Base-by-base conservation (phyloP, 768 basidiomycete species). In the Xerocomus brunneocitrinus region DNA sequence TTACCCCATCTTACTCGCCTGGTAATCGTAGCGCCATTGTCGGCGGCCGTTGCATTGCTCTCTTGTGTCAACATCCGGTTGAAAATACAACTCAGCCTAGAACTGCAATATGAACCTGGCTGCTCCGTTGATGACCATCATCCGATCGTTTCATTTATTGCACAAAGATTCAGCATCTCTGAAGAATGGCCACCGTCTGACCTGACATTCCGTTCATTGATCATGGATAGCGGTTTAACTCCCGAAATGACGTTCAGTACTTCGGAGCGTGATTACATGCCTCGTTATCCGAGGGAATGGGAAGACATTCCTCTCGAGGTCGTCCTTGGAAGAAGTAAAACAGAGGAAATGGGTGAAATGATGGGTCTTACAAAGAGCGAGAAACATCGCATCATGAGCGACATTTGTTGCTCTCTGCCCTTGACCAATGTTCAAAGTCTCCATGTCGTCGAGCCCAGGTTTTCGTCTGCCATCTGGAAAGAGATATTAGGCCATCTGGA, bases 1-100 rank as follows among this genome's bases (percentile, higher is more conserved):
- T 13, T 58, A 22, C 28, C 44, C 4, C 19, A 5, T 30, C 58
- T 61, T 3, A 41, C 45, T 36, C 39, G 36, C 22, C 16, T 61
- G 16, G 40, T 1, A 4, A 19, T 61, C 27, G 3, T 8, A 6
- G 59, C 48, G 24, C 51, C 56, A 12, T 9, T 32, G 10, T 32
- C 31, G 8, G 31, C 31, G 8, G 31, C 8, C 31, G 8, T 12
- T 12, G 27, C 27, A 27, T 27, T 27, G 5, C 27, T 27, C 27
- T 27, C 27, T 27, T 27, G 27, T 19, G 19, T 19, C 19, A 19
- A 27, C 27, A 27, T 19, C 19, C 19, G 1, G 1, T 19, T 19
- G 19, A 19, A 19, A 19, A 19, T 19, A 27, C 27, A 27, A 27
- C 5, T 27, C 27, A 27, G 27, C 19, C 19, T 19, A 19, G 19